Conservation (phyloP, 2,329 filamentous ascomycete species). For the Cytospora piceicola region DNA sequence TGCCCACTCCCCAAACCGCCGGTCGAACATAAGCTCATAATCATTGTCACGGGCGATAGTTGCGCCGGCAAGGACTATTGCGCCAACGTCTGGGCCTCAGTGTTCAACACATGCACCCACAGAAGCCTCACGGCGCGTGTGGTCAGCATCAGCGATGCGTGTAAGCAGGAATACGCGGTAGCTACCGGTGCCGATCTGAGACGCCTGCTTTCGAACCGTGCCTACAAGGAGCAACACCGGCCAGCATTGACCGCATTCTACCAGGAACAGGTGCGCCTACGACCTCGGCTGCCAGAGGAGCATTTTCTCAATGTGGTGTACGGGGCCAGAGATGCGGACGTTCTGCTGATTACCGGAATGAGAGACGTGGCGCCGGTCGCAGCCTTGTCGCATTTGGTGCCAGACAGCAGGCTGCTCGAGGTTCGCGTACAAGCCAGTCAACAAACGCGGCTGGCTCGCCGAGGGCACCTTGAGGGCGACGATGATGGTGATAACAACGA, state of each 20-base stretch:
- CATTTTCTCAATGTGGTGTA: conserved; percentile 54
- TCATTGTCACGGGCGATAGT: conserved; percentile 61
- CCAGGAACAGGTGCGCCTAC: conserved; percentile 46
- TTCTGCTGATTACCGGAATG: conserved; percentile 66
- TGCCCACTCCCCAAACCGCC: conserved; percentile 54
- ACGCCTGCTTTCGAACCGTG: conserved; percentile 56
- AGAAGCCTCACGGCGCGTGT: conserved; percentile 43
- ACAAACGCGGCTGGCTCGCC: conserved; percentile 43
- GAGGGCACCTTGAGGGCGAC: conserved; percentile 35
- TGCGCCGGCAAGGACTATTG: conserved; percentile 65
- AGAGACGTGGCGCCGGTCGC: conserved; percentile 63
- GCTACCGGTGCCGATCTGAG: conserved; percentile 51
- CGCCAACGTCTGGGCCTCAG: conserved; percentile 54
- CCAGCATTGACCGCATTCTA: conserved; percentile 56
- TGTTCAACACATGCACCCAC: conserved; percentile 39
- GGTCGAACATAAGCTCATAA: conserved; percentile 49
- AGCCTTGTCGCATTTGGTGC: conserved; percentile 57
- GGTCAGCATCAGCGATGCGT: conserved; percentile 60
- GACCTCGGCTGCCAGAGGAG: conserved; percentile 53
- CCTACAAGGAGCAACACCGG: conserved; percentile 66
- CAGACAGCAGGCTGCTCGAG: conserved; percentile 57
- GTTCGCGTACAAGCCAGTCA: conserved; percentile 50
- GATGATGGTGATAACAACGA: conserved; percentile 27
- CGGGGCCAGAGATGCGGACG: conserved; percentile 48
- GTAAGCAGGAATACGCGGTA: conserved; percentile 60